Evolutionary conservation across 495 filamentous ascomycete genomes (phyloP), one percentile per base, ranked within the genome.

Genomic region (Hypoxylon crocopeplum): DNA sequence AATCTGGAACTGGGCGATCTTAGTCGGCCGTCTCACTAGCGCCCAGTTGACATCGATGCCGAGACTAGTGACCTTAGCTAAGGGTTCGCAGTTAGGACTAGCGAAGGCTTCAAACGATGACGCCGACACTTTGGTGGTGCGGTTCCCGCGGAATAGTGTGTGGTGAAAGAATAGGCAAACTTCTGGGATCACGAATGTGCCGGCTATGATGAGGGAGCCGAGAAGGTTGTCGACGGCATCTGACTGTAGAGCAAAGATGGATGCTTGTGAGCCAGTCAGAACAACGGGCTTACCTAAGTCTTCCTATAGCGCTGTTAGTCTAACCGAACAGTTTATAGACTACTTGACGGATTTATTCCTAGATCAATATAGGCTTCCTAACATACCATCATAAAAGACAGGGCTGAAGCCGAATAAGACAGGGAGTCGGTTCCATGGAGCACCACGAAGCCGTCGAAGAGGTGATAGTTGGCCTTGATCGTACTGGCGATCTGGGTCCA

Each of bases 211-310:
- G 48, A 98, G 79, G 16, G 91, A 92, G 21, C 91, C 90, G 8
- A 98, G 87, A 11, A 98, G 79, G 64, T 98, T 98, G 73, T 97
- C 93, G n/a, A 91, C 90, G 5, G 94, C 94, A 73, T 98, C 94
- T 30, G 88, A 96, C 69, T 97, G 92, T 15, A 97, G 82, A 47
- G 93, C 88, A 21, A 93, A 85, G 81, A 98, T 98, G 17, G 92
- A 90, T 0, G 92, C 88, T 75, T 98, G 94, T 1, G 91, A 92
- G 0, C 92, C 93, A 0, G 92, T 97, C 13, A 98, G 76, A 46
- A 98, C 87, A 41, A 97, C 89, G 2, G 93, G 89, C 73, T 97
- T 97, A 5, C 91, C 92, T 1, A 98, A 79, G 64, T 96, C 89
- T 42, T 88, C 85, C 59, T 62, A 19, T 41, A 17, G 16, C 7